Base-by-base conservation (phyloP, 352 stramenopile genomes). In the Phytophthora crassamura region DNA sequence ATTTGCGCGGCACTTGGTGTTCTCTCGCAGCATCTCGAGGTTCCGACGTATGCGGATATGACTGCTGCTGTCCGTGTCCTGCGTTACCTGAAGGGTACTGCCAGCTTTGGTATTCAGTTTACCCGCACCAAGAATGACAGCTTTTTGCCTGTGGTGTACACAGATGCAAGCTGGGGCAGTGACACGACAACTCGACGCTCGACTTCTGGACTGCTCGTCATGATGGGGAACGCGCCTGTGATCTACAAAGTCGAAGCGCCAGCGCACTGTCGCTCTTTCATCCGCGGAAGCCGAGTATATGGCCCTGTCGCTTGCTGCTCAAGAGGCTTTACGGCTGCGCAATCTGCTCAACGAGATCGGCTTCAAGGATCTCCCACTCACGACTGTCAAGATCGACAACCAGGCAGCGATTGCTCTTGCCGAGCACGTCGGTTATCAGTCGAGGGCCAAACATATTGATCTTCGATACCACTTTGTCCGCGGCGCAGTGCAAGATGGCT, bases 61-160 rank as follows among this genome's bases (percentile, higher is more conserved):
- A 35, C 16, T 22, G 56, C 33, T 51, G 52, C 39, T 59, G 25
- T n/a, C n/a, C n/a, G n/a, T n/a, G n/a, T n/a, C n/a, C n/a, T n/a
- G n/a, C 47, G 34, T 28, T 65, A 72, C 14, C 42, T 67, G 3
- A 72, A 66, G 30, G 22, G 55, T 2, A 67, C 40, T 7, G 28
- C 22, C 4, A 16, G 16, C 35, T 18, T 18, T 35, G 33, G 18
- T 30, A 46, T 62, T 25, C 38, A 58, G 36, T 58, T 40, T 22
- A 47, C 7, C n/a, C 50, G 25, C 18, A 10, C n/a, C 15, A 39
- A 5, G 18, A 47, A 33, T 48, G 46, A 4, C 41, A 46, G 7
- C 14, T 48, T 22, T 4, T 58, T 3, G 36, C 25, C 5, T 40
- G 47, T 5, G 47, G 35, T 20, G 50, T n/a, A n/a, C n/a, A n/a